Percentiles rank a stretch among this genome's conserved stretches.
phyloP scores from a whole-genome alignment of 2,329 filamentous ascomycete genomes.

The Apiospora koreana region DNA sequence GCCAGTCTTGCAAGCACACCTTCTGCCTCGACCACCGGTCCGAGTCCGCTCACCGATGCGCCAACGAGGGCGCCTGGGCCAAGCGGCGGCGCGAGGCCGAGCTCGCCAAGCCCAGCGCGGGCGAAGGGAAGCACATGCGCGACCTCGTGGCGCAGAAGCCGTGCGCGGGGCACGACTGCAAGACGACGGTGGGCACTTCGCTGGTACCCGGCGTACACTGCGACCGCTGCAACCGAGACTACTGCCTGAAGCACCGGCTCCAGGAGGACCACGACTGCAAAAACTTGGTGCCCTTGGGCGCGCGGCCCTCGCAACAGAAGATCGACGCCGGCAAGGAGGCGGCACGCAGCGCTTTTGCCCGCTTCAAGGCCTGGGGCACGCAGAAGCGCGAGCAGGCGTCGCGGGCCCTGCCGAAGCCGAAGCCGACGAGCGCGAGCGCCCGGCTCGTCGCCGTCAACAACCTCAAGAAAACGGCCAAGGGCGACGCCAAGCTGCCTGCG shows the following conservation, averaged over 20 bases:
- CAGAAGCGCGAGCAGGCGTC: constrained; percentile 68
- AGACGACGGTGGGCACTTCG: constrained; percentile 69
- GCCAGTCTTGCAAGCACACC: constrained; percentile 81
- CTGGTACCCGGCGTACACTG: constrained; percentile 69
- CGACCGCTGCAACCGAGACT: constrained; percentile 68
- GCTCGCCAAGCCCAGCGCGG: constrained; percentile 53
- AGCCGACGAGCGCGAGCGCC: constrained; percentile 63
- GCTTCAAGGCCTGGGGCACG: constrained; percentile 77
- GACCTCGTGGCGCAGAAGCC: constrained; percentile 63
- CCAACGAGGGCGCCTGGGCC: constrained; percentile 63
- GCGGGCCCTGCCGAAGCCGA: constrained; percentile 61
- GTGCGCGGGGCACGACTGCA: constrained; percentile 67
- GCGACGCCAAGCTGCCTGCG: constrained; percentile 75
- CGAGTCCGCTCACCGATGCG: constrained; percentile 76
- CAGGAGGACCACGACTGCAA: constrained; percentile 82
- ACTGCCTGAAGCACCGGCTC: constrained; percentile 77
- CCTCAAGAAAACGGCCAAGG: constrained; percentile 86
- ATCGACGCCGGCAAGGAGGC: constrained; percentile 62
- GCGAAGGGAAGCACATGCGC: constrained; percentile 54
- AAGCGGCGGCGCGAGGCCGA: constrained; percentile 56
- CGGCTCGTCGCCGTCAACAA: constrained; percentile 70
- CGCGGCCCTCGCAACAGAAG: constrained; percentile 37
- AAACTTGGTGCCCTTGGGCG: constrained; percentile 65
- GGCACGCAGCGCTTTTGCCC: constrained; percentile 68
- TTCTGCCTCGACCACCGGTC: constrained; percentile 94